Conservation (phyloP, 129 eudicot genomes). For the Daucus carota region DNA sequence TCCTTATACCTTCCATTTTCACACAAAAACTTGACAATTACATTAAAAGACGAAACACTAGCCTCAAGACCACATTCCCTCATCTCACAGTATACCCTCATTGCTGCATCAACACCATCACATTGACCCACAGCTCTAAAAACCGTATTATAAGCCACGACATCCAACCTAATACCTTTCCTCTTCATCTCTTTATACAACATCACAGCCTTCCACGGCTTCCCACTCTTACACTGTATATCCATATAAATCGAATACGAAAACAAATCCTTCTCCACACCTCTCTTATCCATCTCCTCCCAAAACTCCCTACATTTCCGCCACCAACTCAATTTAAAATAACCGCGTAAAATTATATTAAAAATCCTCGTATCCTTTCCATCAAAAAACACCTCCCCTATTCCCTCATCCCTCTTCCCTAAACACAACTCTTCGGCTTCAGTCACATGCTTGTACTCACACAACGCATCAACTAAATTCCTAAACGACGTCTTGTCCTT, state of each 20-base stretch:
- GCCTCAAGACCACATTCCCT: conserved; percentile 67
- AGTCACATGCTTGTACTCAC: conserved; percentile 83
- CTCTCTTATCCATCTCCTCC: conserved; percentile 85
- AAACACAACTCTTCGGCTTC: conserved; percentile 90
- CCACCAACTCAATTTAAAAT: conserved; percentile 89
- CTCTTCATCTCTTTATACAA: conserved; percentile 85
- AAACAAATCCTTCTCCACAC: conserved; percentile 62
- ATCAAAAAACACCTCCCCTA: conserved; percentile 18
- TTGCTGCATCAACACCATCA: conserved; percentile 81
- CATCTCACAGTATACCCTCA: conserved; percentile 73
- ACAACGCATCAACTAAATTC: conserved; percentile 80
- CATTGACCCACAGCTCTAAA: conserved; percentile 63
- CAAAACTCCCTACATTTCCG: conserved; percentile 81
- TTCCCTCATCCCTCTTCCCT: conserved; percentile 15
- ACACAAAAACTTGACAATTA: conserved; percentile 69
- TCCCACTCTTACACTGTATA: conserved; percentile 69
- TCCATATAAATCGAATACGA: conserved; percentile 94
- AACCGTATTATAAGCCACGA: conserved; percentile 82
- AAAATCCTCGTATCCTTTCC: conserved; percentile 46
- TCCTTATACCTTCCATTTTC: conserved; percentile 65
- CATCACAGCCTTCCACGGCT: conserved; percentile 88
- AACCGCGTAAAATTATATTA: conserved; percentile 85
- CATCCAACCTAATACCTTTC: conserved; percentile 73
- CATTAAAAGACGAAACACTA: conserved; percentile 65
- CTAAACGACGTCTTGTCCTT: conserved; percentile 65